Evolutionary conservation across 768 basidiomycete genomes (phyloP).

Genomic region (Mycena rosella): DNA sequence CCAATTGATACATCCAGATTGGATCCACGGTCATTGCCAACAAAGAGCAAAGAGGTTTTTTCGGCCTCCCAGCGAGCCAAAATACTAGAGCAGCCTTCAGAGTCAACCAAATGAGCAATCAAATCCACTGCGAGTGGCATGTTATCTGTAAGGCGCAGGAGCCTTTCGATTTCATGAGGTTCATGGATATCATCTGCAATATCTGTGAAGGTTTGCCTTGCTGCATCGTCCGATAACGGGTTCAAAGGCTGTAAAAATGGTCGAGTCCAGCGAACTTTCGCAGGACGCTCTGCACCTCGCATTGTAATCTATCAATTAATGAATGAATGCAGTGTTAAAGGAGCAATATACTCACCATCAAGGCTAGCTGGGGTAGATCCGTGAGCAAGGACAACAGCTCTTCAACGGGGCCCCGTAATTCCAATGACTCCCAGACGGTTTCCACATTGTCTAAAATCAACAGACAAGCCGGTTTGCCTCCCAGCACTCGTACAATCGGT

Average conservation of each 20-base stretch:
- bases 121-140: background rate
- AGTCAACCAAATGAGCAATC: background rate
- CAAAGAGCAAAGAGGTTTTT: too few relatives aligned
- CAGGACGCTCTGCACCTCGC: background rate
- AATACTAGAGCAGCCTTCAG: background rate
- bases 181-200: background rate
- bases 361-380: background rate
- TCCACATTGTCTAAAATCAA: constrained; percentile 8
- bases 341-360: background rate
- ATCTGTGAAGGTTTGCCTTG: background rate
- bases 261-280: background rate
- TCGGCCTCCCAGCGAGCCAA: background rate
- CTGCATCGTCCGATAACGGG: background rate
- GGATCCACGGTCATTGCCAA: too few relatives aligned
- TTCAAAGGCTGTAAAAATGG: background rate
- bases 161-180: too few relatives aligned
- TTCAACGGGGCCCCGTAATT: background rate
- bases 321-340: background rate
- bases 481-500: background rate
- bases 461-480: background rate
- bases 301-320: background rate
- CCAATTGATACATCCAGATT: too few relatives aligned
- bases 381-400: background rate
- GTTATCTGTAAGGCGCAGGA: too few relatives aligned
- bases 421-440: background rate